Evolutionary conservation across 306 rosid species (phyloP).

Genomic region (Trifolium pratense): DNA sequence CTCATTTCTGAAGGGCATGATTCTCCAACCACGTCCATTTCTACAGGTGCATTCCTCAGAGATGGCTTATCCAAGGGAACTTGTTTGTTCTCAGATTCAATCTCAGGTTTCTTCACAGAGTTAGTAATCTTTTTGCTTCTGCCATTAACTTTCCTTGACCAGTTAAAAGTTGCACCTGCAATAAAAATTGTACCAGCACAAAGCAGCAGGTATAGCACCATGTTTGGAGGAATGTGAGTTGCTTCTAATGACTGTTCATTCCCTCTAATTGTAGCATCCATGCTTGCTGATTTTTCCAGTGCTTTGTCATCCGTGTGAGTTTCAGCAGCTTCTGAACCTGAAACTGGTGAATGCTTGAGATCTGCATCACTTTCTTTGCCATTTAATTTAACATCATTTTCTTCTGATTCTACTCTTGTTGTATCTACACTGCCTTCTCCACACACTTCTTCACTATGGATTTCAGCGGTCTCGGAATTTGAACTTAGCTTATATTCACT

Average conservation of each 20-base stretch:
- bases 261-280: conserved; percentile 34
- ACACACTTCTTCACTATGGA: conserved; percentile 9
- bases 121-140: conserved; percentile 18
- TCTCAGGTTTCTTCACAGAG: conserved; percentile 33
- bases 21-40: conserved; percentile 52
- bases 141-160: conserved; percentile 43
- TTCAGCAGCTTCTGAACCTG: conserved; percentile 32
- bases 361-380: conserved; percentile 10
- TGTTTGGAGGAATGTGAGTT: conserved; percentile 12
- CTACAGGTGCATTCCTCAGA: conserved; percentile 45
- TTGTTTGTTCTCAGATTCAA: conserved; percentile 32
- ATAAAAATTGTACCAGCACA: conserved; percentile 46
- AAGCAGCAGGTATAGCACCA: conserved; percentile 42
- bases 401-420: conserved; percentile 8
- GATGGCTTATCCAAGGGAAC: conserved; percentile 45
- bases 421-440: conserved; percentile 17
- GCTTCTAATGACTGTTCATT: conserved; percentile 23
- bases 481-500: conserved; percentile 24
- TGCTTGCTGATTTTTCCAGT: conserved; percentile 26
- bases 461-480: conserved; percentile 30
- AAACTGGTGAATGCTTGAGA: conserved; percentile 27
- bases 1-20: conserved; percentile 72
- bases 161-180: conserved; percentile 45
- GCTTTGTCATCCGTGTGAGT: conserved; percentile 8
- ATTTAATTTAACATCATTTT: conserved; percentile 4